Base-by-base conservation (phyloP, 2,329 filamentous ascomycete genomes). In the Parastagonospora nodorum region DNA sequence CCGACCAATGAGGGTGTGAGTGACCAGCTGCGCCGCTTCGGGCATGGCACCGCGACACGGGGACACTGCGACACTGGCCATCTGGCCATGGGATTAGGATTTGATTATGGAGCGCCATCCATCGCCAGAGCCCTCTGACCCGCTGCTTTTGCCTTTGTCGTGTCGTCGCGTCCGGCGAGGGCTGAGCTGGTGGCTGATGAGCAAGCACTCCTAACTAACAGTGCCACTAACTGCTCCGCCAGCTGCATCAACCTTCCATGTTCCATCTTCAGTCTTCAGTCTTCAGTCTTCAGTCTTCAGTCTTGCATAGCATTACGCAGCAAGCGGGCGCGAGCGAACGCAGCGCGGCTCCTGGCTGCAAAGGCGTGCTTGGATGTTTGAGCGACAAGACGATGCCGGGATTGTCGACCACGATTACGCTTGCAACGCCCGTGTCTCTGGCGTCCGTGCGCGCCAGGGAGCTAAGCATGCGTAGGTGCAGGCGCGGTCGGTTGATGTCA, bases 401-500 rank as follows among this genome's bases (percentile, higher is more conserved):
- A 24, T 24, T 24, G 33, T 36, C n/a, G 33, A 16, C n/a, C 16
- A 14, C 32, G 33, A 36, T 36, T 12, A 36, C n/a, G 33, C 11
- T 36, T n/a, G 33, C n/a, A 36, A 14, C 8, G 11, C 16, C 11
- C 19, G 19, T 24, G 19, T 24, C 19, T 24, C 19, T 24, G 19
- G 36, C 28, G 52, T 58, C 62, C 52, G 62, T 66, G 50, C 61
- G 40, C 40, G 8, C 19, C n/a, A n/a, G 8, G 24, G 24, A 30
- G 28, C 55, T 58, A 53, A 53, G 56, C 48, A 45, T 51, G 48
- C 58, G 61, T 50, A 61, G 64, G 24, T 5, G 19, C 19, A 24
- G 19, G 62, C 66, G 64, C 65, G 66, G 64, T 70, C 65, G 66
- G 64, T 70, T 70, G 63, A 71, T 67, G 67, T 72, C 68, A 72